phyloP scores from a whole-genome alignment of 192 early-diverging fungal species.

The Gaertneriomyces sp. region DNA sequence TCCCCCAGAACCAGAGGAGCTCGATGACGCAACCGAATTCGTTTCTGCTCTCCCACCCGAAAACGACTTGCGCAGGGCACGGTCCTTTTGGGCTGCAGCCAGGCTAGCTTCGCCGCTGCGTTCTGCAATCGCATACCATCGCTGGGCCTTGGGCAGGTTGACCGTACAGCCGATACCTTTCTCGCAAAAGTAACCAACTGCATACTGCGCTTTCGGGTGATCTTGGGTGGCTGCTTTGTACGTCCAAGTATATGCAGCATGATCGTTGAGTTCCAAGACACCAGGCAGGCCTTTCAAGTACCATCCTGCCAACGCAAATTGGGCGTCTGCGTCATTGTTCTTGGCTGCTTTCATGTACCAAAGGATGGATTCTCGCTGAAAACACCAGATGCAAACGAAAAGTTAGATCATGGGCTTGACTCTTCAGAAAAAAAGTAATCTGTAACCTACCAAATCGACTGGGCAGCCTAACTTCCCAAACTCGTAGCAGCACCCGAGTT shows the following conservation, averaged over 20 bases:
- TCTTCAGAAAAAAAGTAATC: neutral
- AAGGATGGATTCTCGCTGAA: constrained; percentile 48
- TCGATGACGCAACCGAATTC: no score
- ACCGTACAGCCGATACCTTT: constrained; percentile 60
- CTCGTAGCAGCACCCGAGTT: constrained; percentile 75
- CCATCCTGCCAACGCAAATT: constrained; percentile 80
- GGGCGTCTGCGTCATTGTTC: constrained; percentile 57
- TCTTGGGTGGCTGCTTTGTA: constrained; percentile 70
- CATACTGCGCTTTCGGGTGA: constrained; percentile 72
- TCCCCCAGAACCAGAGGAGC: no score
- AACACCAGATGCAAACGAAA: constrained; percentile 7
- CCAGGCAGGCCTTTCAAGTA: constrained; percentile 72
- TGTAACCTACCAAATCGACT: constrained; percentile 49
- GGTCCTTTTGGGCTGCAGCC: no score
- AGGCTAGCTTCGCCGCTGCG: constrained; percentile 11
- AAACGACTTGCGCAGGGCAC: no score
- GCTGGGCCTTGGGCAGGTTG: constrained; percentile 50
- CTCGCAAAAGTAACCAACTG: constrained; percentile 84
- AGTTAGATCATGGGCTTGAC: neutral
- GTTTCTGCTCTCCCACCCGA: no score
- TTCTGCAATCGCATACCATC: constrained; percentile 34
- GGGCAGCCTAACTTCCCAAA: constrained; percentile 66
- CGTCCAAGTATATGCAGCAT: constrained; percentile 73
- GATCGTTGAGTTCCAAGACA: constrained; percentile 57
- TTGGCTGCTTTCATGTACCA: constrained; percentile 79